Percentiles rank a stretch among this genome's conserved stretches.
These are phyloP conservation scores for Xylaria sp. DNA, from an alignment of 2,329 filamentous ascomycete species.

Conservation along the genomic window DNA sequence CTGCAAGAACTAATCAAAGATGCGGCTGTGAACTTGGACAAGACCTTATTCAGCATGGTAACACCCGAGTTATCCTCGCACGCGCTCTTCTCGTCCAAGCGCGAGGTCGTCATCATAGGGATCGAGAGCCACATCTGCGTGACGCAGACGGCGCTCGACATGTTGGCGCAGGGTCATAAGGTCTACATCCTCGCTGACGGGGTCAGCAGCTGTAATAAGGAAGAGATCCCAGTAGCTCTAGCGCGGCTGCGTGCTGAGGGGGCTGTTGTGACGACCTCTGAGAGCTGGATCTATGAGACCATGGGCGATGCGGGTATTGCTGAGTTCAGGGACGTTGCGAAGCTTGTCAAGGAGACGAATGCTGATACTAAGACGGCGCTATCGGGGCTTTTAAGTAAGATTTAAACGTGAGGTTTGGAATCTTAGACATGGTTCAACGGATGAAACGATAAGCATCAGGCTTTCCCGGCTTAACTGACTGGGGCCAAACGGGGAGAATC, in stretches of 20 bases:
- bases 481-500: too few species aligned
- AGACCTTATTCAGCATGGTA: slow-evolving; percentile 91
- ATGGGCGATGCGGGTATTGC: slow-evolving; percentile 81
- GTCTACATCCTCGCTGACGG: slow-evolving; percentile 92
- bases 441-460: background rate
- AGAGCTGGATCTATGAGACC: slow-evolving; percentile 89
- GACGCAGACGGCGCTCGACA: slow-evolving; percentile 88
- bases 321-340: slow-evolving; percentile 78
- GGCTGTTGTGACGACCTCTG: slow-evolving; percentile 83
- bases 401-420: slow-evolving; percentile 48
- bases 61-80: slow-evolving; percentile 67
- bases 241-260: slow-evolving; percentile 79
- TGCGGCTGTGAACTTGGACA: slow-evolving; percentile 74
- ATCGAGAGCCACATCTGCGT: slow-evolving; percentile 97
- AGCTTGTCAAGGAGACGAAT: slow-evolving; percentile 80
- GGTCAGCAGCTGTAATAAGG: slow-evolving; percentile 85
- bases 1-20: slow-evolving; percentile 65
- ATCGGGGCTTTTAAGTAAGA: slow-evolving; percentile 71
- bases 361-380: slow-evolving; percentile 76
- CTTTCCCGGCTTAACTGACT: background rate
- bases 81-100: slow-evolving; percentile 46
- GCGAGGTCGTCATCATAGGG: slow-evolving; percentile 81
- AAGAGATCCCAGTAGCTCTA: slow-evolving; percentile 83
- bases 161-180: slow-evolving; percentile 73
- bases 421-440: background rate